A percentile compares a stretch with the other conserved stretches of the same genome.
Evolutionary conservation across 2,329 filamentous ascomycete genomes (phyloP).

Genomic region (Talaromyces sp.): DNA sequence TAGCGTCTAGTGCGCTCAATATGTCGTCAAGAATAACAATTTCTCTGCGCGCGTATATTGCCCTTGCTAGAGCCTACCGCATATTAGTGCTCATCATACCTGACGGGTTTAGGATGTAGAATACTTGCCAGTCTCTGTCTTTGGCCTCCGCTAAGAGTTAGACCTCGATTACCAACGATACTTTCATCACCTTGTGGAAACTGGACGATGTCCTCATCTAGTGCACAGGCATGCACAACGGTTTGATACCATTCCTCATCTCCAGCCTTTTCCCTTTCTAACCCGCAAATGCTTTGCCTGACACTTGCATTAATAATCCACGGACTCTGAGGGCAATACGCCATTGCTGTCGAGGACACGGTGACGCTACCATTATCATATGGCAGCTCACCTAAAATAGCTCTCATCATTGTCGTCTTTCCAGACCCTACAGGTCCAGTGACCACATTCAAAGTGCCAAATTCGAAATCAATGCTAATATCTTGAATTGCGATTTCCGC

Average conservation of each 20-base stretch:
- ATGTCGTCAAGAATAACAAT: slow-evolving; percentile 12
- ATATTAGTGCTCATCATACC: background rate
- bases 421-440: slow-evolving; percentile 2
- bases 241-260: slow-evolving; percentile 26
- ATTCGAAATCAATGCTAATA: slow-evolving; percentile 38
- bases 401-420: background rate
- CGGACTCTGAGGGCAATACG: slow-evolving; percentile 35
- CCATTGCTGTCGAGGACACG: slow-evolving; percentile 15
- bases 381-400: slow-evolving; percentile 2
- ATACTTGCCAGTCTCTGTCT: slow-evolving; percentile 52
- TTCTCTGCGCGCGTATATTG: slow-evolving; percentile 41
- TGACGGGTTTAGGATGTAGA: background rate
- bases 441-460: slow-evolving; percentile 25
- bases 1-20: slow-evolving; percentile 10
- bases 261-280: slow-evolving; percentile 16
- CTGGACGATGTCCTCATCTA: slow-evolving; percentile 36
- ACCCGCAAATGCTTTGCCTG: slow-evolving; percentile 25
- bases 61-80: slow-evolving; percentile 38
- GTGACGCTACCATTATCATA: slow-evolving; percentile 16
- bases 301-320: slow-evolving; percentile 28
- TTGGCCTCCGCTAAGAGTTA: slow-evolving; percentile 50
- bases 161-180: slow-evolving; percentile 47
- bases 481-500: slow-evolving; percentile 18
- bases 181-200: slow-evolving; percentile 41
- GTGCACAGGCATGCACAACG: slow-evolving; percentile 23